These are phyloP conservation scores for Neltuma alba DNA, from an alignment of 306 rosid species.

Conservation along the genomic window DNA sequence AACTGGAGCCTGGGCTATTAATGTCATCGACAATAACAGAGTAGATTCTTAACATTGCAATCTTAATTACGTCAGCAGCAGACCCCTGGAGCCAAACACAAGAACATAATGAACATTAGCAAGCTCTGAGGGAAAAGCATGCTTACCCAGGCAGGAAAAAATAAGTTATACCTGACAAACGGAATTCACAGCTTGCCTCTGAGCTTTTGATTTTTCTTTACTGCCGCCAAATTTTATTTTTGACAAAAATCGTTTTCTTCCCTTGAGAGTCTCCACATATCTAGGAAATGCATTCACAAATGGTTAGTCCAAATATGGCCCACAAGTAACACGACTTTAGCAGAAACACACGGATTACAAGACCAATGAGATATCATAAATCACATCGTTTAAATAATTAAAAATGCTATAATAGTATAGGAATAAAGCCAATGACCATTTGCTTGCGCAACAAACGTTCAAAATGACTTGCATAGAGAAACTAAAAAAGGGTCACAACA, in stretches of 20 bases:
- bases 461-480: not conserved
- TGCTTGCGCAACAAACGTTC: not conserved
- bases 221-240: slow-evolving; percentile 79
- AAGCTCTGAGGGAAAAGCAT: slow-evolving; percentile 14
- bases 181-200: slow-evolving; percentile 98
- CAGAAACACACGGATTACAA: slow-evolving; percentile 15
- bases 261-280: slow-evolving; percentile 76
- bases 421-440: not conserved
- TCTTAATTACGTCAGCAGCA: slow-evolving; percentile 93
- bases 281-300: slow-evolving; percentile 51
- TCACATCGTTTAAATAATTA: not conserved
- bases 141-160: slow-evolving; percentile 7
- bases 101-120: slow-evolving; percentile 27
- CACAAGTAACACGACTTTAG: slow-evolving; percentile 13
- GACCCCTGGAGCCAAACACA: slow-evolving; percentile 68
- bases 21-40: slow-evolving; percentile 51
- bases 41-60: slow-evolving; percentile 82
- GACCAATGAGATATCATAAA: slow-evolving; percentile 6
- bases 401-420: not conserved
- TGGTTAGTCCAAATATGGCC: slow-evolving; percentile 6
- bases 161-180: slow-evolving; percentile 76
- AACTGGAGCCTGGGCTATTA: slow-evolving; percentile 49
- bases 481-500: slow-evolving; percentile 9
- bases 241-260: slow-evolving; percentile 89
- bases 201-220: slow-evolving; percentile 83